These are phyloP conservation scores for Eucalyptus sp. DNA, from an alignment of 345 rosid genomes.

Conservation along the genomic window DNA sequence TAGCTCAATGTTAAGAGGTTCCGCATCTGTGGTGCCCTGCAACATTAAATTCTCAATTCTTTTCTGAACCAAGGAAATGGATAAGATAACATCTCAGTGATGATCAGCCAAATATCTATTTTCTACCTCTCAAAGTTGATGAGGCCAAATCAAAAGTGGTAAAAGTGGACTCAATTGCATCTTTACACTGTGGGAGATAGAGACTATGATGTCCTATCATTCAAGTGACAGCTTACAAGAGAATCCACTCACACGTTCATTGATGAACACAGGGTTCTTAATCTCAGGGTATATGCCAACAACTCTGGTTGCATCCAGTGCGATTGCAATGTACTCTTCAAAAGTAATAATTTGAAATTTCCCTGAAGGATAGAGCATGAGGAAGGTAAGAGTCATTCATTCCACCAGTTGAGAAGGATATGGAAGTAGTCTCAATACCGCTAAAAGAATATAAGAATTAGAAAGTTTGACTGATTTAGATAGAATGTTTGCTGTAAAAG, in stretches of 20 bases:
- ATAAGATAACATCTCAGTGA: background rate
- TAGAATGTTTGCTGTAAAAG: background rate
- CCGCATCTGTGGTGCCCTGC: background rate
- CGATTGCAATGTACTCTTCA: conserved; percentile 82
- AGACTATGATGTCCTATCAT: background rate
- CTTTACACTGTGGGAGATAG: background rate
- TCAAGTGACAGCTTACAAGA: background rate
- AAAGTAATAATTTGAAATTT: conserved; percentile 71
- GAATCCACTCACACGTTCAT: conserved; percentile 52
- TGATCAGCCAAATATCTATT: background rate
- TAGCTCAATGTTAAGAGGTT: background rate
- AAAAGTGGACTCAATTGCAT: background rate
- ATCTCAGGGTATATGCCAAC: conserved; percentile 99
- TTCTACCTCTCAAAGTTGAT: background rate
- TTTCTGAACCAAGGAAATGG: background rate
- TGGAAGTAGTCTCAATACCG: background rate
- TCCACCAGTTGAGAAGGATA: background rate
- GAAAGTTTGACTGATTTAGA: background rate
- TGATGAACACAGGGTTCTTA: conserved; percentile 79
- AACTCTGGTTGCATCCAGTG: conserved; percentile 69
- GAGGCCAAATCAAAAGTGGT: background rate
- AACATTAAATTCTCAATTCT: background rate
- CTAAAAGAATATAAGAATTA: background rate
- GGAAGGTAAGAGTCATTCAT: background rate
- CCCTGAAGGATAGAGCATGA: conserved; percentile 26